A percentile compares a stretch with the other conserved stretches of the same genome.
Evolutionary conservation across 73 alveolate genomes (phyloP).

Genomic region (Paramecium tetraurelia): DNA sequence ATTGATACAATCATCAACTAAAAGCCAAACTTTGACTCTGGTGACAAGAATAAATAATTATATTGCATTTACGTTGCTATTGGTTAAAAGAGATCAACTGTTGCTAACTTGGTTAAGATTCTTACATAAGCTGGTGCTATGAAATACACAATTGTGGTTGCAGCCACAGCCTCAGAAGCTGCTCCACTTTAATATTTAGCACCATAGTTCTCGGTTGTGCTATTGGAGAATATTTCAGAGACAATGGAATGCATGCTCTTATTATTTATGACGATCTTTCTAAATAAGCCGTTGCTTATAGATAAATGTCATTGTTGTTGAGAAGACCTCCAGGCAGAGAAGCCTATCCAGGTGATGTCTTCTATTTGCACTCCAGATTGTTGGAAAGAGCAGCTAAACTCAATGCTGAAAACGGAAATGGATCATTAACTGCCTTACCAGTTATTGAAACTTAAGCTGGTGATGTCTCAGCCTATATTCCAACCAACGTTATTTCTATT

Average conservation of each 20-base stretch:
- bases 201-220: slow-evolving; percentile 99
- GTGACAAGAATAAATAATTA: slow-evolving; percentile 77
- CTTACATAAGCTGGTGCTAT: slow-evolving; percentile 80
- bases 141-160: slow-evolving; percentile 92
- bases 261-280: slow-evolving; percentile 95
- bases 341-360: slow-evolving; percentile 97
- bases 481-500: slow-evolving; percentile 97
- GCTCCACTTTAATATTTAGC: slow-evolving; percentile 91
- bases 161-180: slow-evolving; percentile 98
- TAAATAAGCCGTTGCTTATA: slow-evolving; percentile 96
- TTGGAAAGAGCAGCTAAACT: slow-evolving; percentile 97
- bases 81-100: slow-evolving; percentile 98
- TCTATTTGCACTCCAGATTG: slow-evolving; percentile 80
- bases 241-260: slow-evolving; percentile 96
- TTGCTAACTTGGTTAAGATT: slow-evolving; percentile 90
- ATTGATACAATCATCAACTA: slow-evolving; percentile 95
- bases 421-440: slow-evolving; percentile 97
- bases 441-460: slow-evolving; percentile 98
- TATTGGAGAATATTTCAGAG: slow-evolving; percentile 97
- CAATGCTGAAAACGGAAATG: slow-evolving; percentile 85
- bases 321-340: slow-evolving; percentile 98
- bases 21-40: slow-evolving; percentile 78
- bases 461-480: slow-evolving; percentile 97
- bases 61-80: slow-evolving; percentile 98
- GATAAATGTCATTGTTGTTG: slow-evolving; percentile 92